Conservation (phyloP, 768 basidiomycete genomes). For the Cyclocybe cylindracea region DNA sequence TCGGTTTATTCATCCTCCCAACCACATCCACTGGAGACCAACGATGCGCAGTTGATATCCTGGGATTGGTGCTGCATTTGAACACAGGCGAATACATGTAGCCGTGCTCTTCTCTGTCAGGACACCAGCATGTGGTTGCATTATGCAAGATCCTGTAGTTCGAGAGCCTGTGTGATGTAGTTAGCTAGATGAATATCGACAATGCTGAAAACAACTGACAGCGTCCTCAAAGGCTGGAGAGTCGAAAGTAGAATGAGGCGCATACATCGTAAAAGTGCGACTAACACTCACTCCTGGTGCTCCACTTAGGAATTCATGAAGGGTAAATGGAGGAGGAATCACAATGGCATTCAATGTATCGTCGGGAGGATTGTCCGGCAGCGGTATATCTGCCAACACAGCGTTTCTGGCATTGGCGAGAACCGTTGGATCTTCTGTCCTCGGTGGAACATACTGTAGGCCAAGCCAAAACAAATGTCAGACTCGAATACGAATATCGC, state of each 20-base stretch:
- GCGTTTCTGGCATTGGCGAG: constrained; percentile 55
- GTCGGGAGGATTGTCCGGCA: constrained; percentile 64
- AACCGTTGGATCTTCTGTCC: constrained; percentile 39
- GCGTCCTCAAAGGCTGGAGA: constrained; percentile 52
- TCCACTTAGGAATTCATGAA: constrained; percentile 70
- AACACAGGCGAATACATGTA: constrained; percentile 73
- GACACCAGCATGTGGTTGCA: constrained; percentile 74
- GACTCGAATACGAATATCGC: background rate
- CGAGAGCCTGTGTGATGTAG: constrained; percentile 43
- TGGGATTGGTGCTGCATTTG: constrained; percentile 80
- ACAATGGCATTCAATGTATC: constrained; percentile 69
- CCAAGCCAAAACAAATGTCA: background rate
- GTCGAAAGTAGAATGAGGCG: background rate
- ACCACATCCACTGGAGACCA: constrained; percentile 70
- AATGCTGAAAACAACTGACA: constrained; percentile 39
- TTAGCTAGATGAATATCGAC: no score
- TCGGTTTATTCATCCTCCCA: constrained; percentile 58
- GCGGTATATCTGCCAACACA: constrained; percentile 58
- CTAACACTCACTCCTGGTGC: constrained; percentile 51
- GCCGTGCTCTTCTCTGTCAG: constrained; percentile 81
- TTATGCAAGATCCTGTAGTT: constrained; percentile 71
- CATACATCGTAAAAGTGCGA: background rate
- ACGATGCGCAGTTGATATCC: constrained; percentile 73
- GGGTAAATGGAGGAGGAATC: constrained; percentile 60
- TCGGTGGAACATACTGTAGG: constrained; percentile 22